phyloP scores from a whole-genome alignment of 352 stramenopile species.

The Ophiocytium majus region DNA sequence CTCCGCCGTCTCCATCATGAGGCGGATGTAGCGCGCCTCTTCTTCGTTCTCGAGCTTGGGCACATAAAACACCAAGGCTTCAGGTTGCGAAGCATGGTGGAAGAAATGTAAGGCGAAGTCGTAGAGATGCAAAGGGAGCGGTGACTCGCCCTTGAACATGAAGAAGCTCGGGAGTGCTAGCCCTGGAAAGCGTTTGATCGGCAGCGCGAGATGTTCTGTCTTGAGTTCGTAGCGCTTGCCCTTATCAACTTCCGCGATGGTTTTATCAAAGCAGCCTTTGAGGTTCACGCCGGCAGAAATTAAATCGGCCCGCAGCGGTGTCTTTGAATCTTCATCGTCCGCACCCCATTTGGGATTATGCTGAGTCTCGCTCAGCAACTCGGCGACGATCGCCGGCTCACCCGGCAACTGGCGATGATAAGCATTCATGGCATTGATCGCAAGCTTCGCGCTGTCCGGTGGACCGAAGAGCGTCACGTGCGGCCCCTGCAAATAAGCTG shows the following conservation, averaged over 20 bases:
- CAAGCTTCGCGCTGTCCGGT: slow-evolving; percentile 3
- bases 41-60: slow-evolving; percentile 12
- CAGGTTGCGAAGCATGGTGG: background rate
- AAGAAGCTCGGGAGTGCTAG: background rate
- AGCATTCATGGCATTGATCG: slow-evolving; percentile 1
- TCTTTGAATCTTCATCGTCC: slow-evolving; percentile 8
- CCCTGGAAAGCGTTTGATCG: slow-evolving; percentile 8
- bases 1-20: slow-evolving; percentile 13
- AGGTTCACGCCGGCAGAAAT: slow-evolving; percentile 1
- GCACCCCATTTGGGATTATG: background rate
- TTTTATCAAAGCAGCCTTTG: background rate
- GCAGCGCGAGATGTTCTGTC: background rate
- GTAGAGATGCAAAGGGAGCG: background rate
- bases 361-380: background rate
- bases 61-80: background rate
- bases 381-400: background rate
- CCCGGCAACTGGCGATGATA: background rate
- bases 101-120: slow-evolving; percentile 7
- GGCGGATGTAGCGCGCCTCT: background rate
- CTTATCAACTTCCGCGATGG: background rate
- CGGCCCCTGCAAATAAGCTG: background rate
- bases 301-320: background rate
- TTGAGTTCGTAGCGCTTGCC: background rate
- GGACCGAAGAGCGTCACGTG: slow-evolving; percentile 2
- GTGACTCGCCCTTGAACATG: background rate